Percentiles rank a stretch among this genome's conserved stretches.
These are phyloP conservation scores for Solanum habrochaites DNA, from an alignment of 257 asterid genomes.

Conservation along the genomic window DNA sequence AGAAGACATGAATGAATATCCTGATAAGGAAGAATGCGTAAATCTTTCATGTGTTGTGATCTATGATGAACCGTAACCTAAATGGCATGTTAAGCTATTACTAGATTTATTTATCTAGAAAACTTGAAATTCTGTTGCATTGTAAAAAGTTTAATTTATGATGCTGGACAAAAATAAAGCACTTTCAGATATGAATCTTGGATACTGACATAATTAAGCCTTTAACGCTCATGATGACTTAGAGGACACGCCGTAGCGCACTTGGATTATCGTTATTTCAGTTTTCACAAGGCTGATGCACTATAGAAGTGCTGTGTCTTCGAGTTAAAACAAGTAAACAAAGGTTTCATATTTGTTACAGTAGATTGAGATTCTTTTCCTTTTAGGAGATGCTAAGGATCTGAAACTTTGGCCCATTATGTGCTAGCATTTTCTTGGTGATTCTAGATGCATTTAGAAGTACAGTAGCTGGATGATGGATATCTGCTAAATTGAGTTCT, in stretches of 20 bases:
- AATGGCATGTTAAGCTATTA: background rate
- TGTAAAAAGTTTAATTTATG: background rate
- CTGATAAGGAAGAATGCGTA: background rate
- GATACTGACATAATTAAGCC: background rate
- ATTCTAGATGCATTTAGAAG: background rate
- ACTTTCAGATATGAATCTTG: background rate
- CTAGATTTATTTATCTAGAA: background rate
- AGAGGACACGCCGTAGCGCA: background rate
- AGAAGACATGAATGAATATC: background rate
- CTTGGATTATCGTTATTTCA: background rate
- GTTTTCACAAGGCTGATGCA: background rate
- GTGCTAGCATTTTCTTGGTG: background rate
- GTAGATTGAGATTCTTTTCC: background rate
- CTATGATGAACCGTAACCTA: background rate
- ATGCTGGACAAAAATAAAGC: background rate
- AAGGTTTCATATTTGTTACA: background rate
- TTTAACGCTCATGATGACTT: background rate
- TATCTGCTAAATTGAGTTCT: constrained; percentile 9
- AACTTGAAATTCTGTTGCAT: background rate
- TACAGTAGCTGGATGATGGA: background rate
- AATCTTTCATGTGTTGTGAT: background rate
- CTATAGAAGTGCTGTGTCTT: background rate
- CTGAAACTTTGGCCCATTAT: background rate
- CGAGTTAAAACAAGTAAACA: background rate
- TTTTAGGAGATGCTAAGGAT: background rate